A percentile compares a stretch with the other conserved stretches of the same genome.
phyloP scores from a whole-genome alignment of 2,329 filamentous ascomycete species.

The Penicillium italicum region DNA sequence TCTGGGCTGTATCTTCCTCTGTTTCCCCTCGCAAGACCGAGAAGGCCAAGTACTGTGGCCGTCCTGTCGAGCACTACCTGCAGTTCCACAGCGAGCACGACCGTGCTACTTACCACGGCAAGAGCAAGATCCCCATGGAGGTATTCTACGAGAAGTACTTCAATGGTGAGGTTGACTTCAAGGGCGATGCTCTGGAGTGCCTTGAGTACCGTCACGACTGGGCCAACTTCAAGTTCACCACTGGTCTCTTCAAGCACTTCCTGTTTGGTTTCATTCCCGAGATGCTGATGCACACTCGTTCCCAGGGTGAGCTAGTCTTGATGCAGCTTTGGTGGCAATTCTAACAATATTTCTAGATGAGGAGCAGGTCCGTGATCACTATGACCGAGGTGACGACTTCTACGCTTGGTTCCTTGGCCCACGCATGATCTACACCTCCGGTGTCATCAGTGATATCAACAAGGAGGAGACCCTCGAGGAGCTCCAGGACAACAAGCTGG shows the following conservation, averaged over 20 bases:
- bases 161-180: constrained; percentile 90
- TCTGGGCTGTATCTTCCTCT: constrained; percentile 76
- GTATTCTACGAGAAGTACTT: constrained; percentile 99
- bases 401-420: constrained; percentile 98
- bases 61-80: constrained; percentile 82
- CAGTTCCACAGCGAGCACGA: constrained; percentile 48
- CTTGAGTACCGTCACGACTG: constrained; percentile 96
- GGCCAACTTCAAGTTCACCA: constrained; percentile 90
- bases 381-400: constrained; percentile 96
- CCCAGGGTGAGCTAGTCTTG: constrained; percentile 63
- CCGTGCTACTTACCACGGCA: constrained; percentile 46
- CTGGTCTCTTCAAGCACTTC: constrained; percentile 81
- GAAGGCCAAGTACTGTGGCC: constrained; percentile 81
- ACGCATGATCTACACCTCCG: constrained; percentile 98
- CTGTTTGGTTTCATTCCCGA: constrained; percentile 84
- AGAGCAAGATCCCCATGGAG: constrained; percentile 56
- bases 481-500: constrained; percentile 96
- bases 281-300: constrained; percentile 85
- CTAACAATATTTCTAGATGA: constrained; percentile 59
- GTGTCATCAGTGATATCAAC: constrained; percentile 83
- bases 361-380: constrained; percentile 96
- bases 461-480: constrained; percentile 88
- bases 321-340: not conserved
- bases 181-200: constrained; percentile 82
- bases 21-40: constrained; percentile 88